Conservation (phyloP, 495 filamentous ascomycete species). For the Daldinia decipiens region DNA sequence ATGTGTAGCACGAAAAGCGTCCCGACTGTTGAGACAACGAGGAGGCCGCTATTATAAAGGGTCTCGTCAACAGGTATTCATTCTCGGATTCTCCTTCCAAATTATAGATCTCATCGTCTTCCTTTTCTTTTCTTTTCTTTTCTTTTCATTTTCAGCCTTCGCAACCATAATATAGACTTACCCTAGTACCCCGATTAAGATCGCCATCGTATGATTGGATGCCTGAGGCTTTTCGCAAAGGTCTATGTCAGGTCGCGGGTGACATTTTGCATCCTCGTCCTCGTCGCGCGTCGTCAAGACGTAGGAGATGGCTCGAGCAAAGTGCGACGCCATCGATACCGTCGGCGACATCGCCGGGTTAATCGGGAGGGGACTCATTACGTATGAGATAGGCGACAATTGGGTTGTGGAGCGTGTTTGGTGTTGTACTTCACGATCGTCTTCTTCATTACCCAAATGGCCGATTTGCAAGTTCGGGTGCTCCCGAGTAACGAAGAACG, state of each 20-base stretch:
- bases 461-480: slow-evolving; percentile 22
- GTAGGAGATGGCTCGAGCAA: slow-evolving; percentile 31
- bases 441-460: slow-evolving; percentile 30
- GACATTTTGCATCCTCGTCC: slow-evolving; percentile 33
- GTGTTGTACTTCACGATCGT: slow-evolving; percentile 13
- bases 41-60: slow-evolving; percentile 29
- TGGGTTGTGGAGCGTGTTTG: neutral
- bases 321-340: slow-evolving; percentile 13
- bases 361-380: slow-evolving; percentile 36
- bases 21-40: slow-evolving; percentile 27
- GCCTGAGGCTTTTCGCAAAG: slow-evolving; percentile 46
- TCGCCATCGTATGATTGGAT: slow-evolving; percentile 21
- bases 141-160: neutral
- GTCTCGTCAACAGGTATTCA: neutral
- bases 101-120: neutral
- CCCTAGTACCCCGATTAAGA: slow-evolving; percentile 38
- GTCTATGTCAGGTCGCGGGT: slow-evolving; percentile 45
- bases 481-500: slow-evolving; percentile 16
- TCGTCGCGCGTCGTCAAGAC: slow-evolving; percentile 24
- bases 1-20: slow-evolving; percentile 41
- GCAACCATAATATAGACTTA: slow-evolving; percentile 28
- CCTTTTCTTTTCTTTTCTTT: neutral
- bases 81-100: neutral
- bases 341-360: slow-evolving; percentile 13
- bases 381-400: slow-evolving; percentile 8